Percentiles rank a stretch among this genome's conserved stretches.
These are phyloP conservation scores for Stromatinia cepivora DNA, from an alignment of 2,329 filamentous ascomycete genomes.

Conservation along the genomic window DNA sequence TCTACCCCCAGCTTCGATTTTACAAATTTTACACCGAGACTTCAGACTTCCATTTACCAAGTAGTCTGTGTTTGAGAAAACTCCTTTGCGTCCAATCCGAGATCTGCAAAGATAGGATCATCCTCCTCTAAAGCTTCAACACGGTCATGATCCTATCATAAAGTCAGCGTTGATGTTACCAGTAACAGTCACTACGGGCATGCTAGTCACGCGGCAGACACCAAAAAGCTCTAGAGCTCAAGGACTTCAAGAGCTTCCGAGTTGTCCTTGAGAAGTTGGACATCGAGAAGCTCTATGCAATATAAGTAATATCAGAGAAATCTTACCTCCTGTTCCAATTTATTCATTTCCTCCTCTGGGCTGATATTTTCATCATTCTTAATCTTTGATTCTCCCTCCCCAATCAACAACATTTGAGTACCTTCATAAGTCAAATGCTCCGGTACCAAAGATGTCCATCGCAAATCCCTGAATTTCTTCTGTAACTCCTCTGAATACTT, in stretches of 20 bases:
- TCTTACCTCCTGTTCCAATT: slow-evolving; percentile 70
- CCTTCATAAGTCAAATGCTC: slow-evolving; percentile 73
- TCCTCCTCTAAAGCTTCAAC: slow-evolving; percentile 47
- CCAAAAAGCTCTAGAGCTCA: neutral
- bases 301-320: neutral
- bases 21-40: too few relatives aligned
- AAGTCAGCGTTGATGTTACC: neutral
- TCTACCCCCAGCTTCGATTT: too few relatives aligned
- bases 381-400: slow-evolving; percentile 61
- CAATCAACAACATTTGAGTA: slow-evolving; percentile 77
- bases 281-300: neutral
- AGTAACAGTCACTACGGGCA: slow-evolving; percentile 39
- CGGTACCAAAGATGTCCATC: slow-evolving; percentile 74
- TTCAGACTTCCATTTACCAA: too few relatives aligned
- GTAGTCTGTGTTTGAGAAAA: too few relatives aligned
- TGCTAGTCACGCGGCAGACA: neutral
- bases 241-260: rapidly evolving
- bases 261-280: too few relatives aligned
- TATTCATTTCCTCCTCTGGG: slow-evolving; percentile 70
- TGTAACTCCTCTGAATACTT: slow-evolving; percentile 68
- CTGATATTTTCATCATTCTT: slow-evolving; percentile 58
- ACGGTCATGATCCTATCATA: slow-evolving; percentile 52
- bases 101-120: slow-evolving; percentile 51
- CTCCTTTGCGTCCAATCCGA: slow-evolving; percentile 60
- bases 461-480: slow-evolving; percentile 68